Percentiles rank a stretch among this genome's conserved stretches.
phyloP scores from a whole-genome alignment of 306 rosid genomes.

The Rosa multiflora region DNA sequence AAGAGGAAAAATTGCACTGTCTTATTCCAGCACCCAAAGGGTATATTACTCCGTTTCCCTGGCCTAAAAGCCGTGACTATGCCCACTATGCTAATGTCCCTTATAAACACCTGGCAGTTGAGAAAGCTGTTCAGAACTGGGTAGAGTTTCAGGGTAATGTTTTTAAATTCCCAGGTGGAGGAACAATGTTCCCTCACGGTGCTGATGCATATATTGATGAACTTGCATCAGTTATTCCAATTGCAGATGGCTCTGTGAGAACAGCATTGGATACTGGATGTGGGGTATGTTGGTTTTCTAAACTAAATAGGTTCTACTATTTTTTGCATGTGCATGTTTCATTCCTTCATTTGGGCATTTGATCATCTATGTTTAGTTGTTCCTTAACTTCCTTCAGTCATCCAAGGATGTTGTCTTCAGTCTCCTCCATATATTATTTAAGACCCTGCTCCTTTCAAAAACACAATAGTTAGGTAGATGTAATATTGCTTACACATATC shows the following conservation, averaged over 20 bases:
- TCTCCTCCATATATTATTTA: neutral
- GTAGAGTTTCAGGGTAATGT: slow-evolving; percentile 86
- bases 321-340: neutral
- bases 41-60: slow-evolving; percentile 78
- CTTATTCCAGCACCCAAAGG: slow-evolving; percentile 92
- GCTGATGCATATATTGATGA: slow-evolving; percentile 90
- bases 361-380: neutral
- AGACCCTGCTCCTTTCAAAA: neutral
- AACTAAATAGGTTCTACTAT: slow-evolving; percentile 1
- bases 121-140: slow-evolving; percentile 96
- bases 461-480: neutral
- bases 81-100: slow-evolving; percentile 92
- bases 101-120: slow-evolving; percentile 76
- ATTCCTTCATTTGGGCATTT: neutral
- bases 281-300: slow-evolving; percentile 57
- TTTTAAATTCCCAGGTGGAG: slow-evolving; percentile 98
- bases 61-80: slow-evolving; percentile 98
- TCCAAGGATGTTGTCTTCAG: neutral
- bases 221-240: slow-evolving; percentile 84
- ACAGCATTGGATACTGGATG: slow-evolving; percentile 97
- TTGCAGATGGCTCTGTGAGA: slow-evolving; percentile 81
- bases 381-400: neutral
- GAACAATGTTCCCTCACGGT: slow-evolving; percentile 97
- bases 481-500: neutral
- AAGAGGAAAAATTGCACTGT: slow-evolving; percentile 77